A percentile compares a stretch with the other conserved stretches of the same genome.
Evolutionary conservation across 331 rosid genomes (phyloP).

Genomic region (Quercus lobata): DNA sequence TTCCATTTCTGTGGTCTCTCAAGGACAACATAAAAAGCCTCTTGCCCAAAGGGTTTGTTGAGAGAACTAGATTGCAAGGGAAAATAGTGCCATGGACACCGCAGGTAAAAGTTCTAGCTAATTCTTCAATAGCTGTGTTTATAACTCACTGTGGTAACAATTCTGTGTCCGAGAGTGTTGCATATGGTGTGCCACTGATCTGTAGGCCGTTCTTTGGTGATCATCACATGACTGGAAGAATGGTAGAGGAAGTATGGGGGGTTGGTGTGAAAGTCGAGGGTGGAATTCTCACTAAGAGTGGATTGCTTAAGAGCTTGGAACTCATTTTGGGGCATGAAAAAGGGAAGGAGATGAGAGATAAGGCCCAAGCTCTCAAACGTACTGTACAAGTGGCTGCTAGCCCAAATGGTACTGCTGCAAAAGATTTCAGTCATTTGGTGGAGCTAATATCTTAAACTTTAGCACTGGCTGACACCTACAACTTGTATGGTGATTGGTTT

Average conservation of each 20-base stretch:
- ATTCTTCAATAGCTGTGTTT: slow-evolving; percentile 31
- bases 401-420: slow-evolving; percentile 23
- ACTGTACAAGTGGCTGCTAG: slow-evolving; percentile 21
- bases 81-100: slow-evolving; percentile 56
- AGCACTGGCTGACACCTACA: too few relatives aligned
- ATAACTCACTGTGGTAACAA: slow-evolving; percentile 51
- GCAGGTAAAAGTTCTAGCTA: slow-evolving; percentile 35
- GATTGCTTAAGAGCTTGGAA: slow-evolving; percentile 35
- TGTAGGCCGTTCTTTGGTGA: slow-evolving; percentile 51
- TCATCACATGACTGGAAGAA: slow-evolving; percentile 32
- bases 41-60: slow-evolving; percentile 42
- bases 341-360: slow-evolving; percentile 35
- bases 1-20: slow-evolving; percentile 53
- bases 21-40: slow-evolving; percentile 8
- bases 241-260: slow-evolving; percentile 44
- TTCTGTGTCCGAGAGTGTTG: slow-evolving; percentile 38
- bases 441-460: slow-evolving; percentile 3
- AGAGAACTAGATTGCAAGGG: slow-evolving; percentile 16
- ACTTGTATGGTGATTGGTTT: too few relatives aligned
- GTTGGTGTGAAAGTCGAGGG: slow-evolving; percentile 41
- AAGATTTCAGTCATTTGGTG: slow-evolving; percentile 31
- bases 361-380: slow-evolving; percentile 10
- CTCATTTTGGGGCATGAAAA: slow-evolving; percentile 24
- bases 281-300: slow-evolving; percentile 35
- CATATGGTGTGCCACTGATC: slow-evolving; percentile 53